Evolutionary conservation across 2,329 filamentous ascomycete species (phyloP), one percentile per base, ranked within the genome.

Genomic region (Colletotrichum endophyticum): DNA sequence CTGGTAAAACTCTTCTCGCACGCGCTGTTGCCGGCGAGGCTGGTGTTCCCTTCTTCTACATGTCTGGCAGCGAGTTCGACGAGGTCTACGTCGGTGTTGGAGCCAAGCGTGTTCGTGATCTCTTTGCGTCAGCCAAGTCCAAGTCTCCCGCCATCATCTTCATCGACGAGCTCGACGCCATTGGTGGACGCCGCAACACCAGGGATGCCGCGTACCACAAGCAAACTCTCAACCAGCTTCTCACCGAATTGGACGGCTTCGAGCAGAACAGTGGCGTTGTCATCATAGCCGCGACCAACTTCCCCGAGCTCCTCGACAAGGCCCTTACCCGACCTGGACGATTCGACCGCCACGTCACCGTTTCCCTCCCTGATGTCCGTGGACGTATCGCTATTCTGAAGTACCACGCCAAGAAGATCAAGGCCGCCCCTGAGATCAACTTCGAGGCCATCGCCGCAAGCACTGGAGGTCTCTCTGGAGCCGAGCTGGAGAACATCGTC

Each of bases 31-130:
- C 97, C 64, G 97, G 97, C 69, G 97, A 99, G 87, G 96, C 97
- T 70, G 97, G 96, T 72, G 97, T 99, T 22, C 97, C 97, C 2
- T 99, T 99, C 90, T 99, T 99, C 90, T 99, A 98, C 90, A 99
- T 99, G 96, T 99, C 97, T 82, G 97, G 97, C 67, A 98, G 95
- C 75, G 97, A 99, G 84, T 99, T 99, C 83, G 97, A 99, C 82
- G 97, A 99, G 86, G 94, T 99, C 69, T 99, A 98, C 82, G 98
- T 99, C 44, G 97, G 97, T 83, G 97, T 99, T 70, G 96, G 96
- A 83, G 96, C 96, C 62, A 98, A 99, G 89, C 95, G 97, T 82
- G 96, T 99, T 66, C 95, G 97, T 75, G 97, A 98, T 78, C 91
- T 98, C n/a, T 98, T 98, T 84, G 87, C 89, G 62, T 92, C 94